These are phyloP conservation scores for Fraxinus sp. DNA, from an alignment of 305 asterid genomes.

Conservation along the genomic window DNA sequence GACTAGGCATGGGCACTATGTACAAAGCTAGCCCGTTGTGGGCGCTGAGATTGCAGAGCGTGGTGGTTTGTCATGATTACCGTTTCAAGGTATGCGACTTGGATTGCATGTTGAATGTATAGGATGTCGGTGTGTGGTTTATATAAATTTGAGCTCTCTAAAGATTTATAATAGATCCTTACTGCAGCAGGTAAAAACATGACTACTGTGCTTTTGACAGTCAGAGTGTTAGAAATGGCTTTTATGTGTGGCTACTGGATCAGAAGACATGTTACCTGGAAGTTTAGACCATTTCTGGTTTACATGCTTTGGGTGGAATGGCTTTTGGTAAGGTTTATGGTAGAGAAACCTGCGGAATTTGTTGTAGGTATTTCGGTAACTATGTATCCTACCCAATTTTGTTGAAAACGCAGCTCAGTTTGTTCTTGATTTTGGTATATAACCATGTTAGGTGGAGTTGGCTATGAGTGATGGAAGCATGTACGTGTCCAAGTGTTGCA, in stretches of 20 bases:
- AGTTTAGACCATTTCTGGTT: background rate
- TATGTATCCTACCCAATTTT: background rate
- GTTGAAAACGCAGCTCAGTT: background rate
- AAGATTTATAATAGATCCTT: background rate
- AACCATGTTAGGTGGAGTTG: background rate
- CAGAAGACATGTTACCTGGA: background rate
- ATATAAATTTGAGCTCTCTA: background rate
- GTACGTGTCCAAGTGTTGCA: background rate
- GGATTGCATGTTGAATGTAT: background rate
- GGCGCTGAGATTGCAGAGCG: background rate
- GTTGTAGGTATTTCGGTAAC: background rate
- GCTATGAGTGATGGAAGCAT: background rate
- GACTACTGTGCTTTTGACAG: background rate
- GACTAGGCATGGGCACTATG: background rate
- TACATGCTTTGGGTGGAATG: background rate
- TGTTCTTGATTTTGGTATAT: background rate
- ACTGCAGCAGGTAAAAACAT: background rate
- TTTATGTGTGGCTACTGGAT: background rate
- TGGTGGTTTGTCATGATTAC: background rate
- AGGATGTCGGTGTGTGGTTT: background rate
- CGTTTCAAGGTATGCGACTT: background rate
- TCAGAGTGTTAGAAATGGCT: background rate
- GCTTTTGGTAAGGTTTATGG: background rate
- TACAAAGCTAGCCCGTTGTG: background rate
- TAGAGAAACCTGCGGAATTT: background rate